These are phyloP conservation scores for Hypericum androsaemum DNA, from an alignment of 345 rosid genomes.

Conservation along the genomic window DNA sequence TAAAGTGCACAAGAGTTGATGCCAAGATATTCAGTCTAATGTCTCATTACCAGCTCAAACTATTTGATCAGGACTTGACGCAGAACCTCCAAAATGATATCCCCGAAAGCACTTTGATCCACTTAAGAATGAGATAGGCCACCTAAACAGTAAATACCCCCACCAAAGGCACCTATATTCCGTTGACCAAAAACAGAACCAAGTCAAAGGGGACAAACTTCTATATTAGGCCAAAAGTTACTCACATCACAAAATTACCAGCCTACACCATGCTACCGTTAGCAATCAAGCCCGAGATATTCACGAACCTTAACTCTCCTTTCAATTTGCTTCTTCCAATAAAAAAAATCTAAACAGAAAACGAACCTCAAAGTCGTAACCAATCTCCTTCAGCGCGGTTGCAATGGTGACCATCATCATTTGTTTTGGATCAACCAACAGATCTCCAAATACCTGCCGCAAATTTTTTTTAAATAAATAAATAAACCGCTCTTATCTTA, in stretches of 20 bases:
- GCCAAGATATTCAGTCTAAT: background rate
- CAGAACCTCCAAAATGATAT: too few species aligned
- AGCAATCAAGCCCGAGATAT: too few species aligned
- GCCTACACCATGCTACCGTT: too few species aligned
- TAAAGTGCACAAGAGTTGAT: background rate
- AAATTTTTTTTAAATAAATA: background rate
- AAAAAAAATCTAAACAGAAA: constrained; percentile 6
- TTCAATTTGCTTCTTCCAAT: background rate
- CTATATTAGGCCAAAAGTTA: too few species aligned
- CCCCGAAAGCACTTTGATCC: too few species aligned
- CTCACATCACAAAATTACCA: too few species aligned
- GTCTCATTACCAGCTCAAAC: background rate
- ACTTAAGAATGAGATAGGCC: too few species aligned
- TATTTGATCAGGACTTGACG: background rate
- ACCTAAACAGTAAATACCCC: too few species aligned
- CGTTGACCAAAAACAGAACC: too few species aligned
- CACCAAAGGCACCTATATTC: too few species aligned
- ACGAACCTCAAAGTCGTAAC: constrained; percentile 72
- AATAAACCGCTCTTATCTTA: background rate
- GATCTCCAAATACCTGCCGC: constrained; percentile 64
- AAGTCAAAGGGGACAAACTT: too few species aligned
- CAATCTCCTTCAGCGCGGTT: constrained; percentile 57
- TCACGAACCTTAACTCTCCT: background rate
- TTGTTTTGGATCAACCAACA: constrained; percentile 74
- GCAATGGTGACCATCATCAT: constrained; percentile 75